Base-by-base conservation (phyloP, 2,329 filamentous ascomycete species). In the Epichloe brachyelytri region DNA sequence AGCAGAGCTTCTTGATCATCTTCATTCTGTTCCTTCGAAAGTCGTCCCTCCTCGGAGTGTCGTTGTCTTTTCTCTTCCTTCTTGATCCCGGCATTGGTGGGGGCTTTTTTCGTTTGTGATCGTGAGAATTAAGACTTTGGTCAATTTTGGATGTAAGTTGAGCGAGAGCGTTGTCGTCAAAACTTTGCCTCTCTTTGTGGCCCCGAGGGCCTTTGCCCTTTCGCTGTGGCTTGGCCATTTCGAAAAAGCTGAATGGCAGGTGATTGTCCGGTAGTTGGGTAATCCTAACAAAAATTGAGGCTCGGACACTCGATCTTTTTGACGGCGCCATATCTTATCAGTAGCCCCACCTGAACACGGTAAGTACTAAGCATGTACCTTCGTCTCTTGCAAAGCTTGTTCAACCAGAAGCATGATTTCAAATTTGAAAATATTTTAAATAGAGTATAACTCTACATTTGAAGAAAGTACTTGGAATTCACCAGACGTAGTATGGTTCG, bases 131-230 rank as follows among this genome's bases (percentile, higher is more conserved):
- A 39, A 83, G 68, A 50, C 70, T 71, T 57, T 75, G 69, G 58
- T 81, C 77, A 55, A 83, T 78, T 60, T 73, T 76, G 36, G 73
- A 71, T 5, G 78, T 82, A 58, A 82, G 63, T 53, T 75, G 69
- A 7, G 70, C 69, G 51, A 83, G 64, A 5, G 76, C 68, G 38
- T 69, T 65, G 53, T 76, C 71, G 55, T 79, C 71, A 53, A 82
- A 75, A 0, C 50, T 49, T 10, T 54, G 51, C 2, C 51, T 55
- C 3, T 55, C 57, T 6, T 59, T 57, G 11, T 59, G 58, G 43
- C 54, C 52, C 26, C 57, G 58, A 26, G 59, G 58, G 41, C 58
- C 59, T 54, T 68, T 67, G 53, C 58, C 59, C 60, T 68, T 71
- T 57, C 68, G 71, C 36, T 65, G 61, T 48, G 65, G 60, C 52